These are phyloP conservation scores for Blastobotrys americana DNA, from an alignment of 805 yeast species.

Conservation along the genomic window DNA sequence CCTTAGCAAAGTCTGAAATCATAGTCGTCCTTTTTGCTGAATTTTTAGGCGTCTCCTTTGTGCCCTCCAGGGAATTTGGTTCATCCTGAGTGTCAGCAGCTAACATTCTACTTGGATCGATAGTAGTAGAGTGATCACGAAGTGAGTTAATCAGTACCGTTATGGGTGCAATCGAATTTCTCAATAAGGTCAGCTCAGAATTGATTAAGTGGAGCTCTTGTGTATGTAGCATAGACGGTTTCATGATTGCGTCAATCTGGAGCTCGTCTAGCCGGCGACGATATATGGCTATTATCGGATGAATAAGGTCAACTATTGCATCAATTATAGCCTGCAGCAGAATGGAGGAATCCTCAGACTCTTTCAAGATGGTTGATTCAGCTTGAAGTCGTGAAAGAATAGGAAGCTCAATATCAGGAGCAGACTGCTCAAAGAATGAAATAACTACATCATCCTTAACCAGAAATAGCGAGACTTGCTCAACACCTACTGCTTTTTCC, in stretches of 20 bases:
- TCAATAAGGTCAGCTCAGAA: constrained; percentile 44
- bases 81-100: neutral
- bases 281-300: constrained; percentile 49
- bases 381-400: constrained; percentile 42
- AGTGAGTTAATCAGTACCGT: constrained; percentile 42
- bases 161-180: constrained; percentile 42
- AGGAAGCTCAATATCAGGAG: constrained; percentile 46
- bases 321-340: constrained; percentile 50
- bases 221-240: constrained; percentile 46
- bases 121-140: constrained; percentile 33
- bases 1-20: constrained; percentile 29
- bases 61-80: neutral
- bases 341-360: constrained; percentile 45
- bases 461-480: constrained; percentile 48
- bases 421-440: constrained; percentile 52
- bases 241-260: constrained; percentile 44
- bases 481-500: constrained; percentile 44
- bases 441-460: constrained; percentile 41
- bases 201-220: constrained; percentile 47
- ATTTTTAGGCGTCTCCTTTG: neutral
- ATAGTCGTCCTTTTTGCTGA: neutral
- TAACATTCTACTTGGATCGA: neutral
- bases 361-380: constrained; percentile 42
- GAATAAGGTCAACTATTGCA: constrained; percentile 45
- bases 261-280: constrained; percentile 41